Evolutionary conservation across 2,329 filamentous ascomycete genomes (phyloP), one percentile per base, ranked within the genome.

Genomic region (Colletotrichum sp.): DNA sequence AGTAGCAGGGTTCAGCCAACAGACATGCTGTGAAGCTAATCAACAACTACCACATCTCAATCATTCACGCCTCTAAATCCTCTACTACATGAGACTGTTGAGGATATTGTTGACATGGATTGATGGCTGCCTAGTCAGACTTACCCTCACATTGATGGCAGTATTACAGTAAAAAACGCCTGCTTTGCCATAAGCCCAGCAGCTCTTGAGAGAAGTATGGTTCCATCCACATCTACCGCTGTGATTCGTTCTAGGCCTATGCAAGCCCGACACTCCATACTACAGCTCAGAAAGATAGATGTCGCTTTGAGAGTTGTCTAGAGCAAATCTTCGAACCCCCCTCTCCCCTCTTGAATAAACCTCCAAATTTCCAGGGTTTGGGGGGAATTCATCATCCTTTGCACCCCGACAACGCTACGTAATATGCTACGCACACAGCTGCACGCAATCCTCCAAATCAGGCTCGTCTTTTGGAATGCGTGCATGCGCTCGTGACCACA

Each of bases 401-500:
- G 44, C 44, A 52, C 12, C 44, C 44, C n/a, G 44, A 52, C 12
- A 24, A 52, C 44, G 44, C 44, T 52, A 21, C 44, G 44, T 52
- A 52, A 52, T 52, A 52, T 52, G 44, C 44, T 21, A 52, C 30
- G 59, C 15, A 62, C 59, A 30, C 36, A 59, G 24, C 34, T 71
- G 26, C 24, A 34, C 26, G 59, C 39, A 71, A 39, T 34, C 44
- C 28, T 39, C 55, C 60, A n/a, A 64, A 44, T 75, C 39, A 28
- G 44, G 12, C 67, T 16, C 32, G 16, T 32, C 15, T 21, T 18
- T 55, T 15, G 13, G 24, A 34, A 49, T 30, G 18, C 57, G 15
- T 65, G 59, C 64, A 52, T 64, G 28, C 15, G 39, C 71, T 59
- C 71, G 71, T 76, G 71, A 76, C 64, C 57, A 30, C 15, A 7